Evolutionary conservation across 352 stramenopile genomes (phyloP), one percentile per base, ranked within the genome.

Genomic region (Plasmopara halstedii): DNA sequence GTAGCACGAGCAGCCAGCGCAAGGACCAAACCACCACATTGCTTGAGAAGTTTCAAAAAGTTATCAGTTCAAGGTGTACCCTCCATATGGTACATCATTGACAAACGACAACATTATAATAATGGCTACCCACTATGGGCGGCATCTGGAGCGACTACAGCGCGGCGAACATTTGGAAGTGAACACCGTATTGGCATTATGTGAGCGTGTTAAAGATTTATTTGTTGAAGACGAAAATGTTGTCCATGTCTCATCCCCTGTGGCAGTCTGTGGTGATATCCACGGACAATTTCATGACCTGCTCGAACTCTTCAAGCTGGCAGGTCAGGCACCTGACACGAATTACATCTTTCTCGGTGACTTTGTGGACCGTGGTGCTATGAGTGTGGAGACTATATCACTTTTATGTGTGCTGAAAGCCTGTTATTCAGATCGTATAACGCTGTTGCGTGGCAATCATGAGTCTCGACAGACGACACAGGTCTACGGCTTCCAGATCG

Each of bases 281-380:
- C 95, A 99, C 64, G 95, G 95, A 10, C 95, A 98, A 69, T 98
- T 98, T 70, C 95, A 95, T 60, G 95, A 99, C 71, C 70, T 99
- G 27, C 52, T 98, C 6, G 83, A 97, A 53, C 70, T 98, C 29
- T 88, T 98, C 31, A 78, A 95, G 43, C 78, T 96, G 8, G 74
- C 84, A 35, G 94, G 94, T 14, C 79, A 83, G 43, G 87, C 91
- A 23, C 85, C 91, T 1, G 60, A 76, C 21, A 92, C 74, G 15
- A 88, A 67, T 43, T 96, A 90, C 58, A 68, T 99, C 21, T 99
- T 99, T 64, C 64, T 99, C n/a, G 95, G 95, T 4, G 95, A 99
- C 70, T 98, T 98, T 63, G 94, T 99, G 19, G 95, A 99, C 76
- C 76, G 95, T 33, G 95, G 95, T 9, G 86, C 93, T 49, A 97